These are phyloP conservation scores for Penicillium sp. DNA, from an alignment of 2,329 filamentous ascomycete species.

Conservation along the genomic window DNA sequence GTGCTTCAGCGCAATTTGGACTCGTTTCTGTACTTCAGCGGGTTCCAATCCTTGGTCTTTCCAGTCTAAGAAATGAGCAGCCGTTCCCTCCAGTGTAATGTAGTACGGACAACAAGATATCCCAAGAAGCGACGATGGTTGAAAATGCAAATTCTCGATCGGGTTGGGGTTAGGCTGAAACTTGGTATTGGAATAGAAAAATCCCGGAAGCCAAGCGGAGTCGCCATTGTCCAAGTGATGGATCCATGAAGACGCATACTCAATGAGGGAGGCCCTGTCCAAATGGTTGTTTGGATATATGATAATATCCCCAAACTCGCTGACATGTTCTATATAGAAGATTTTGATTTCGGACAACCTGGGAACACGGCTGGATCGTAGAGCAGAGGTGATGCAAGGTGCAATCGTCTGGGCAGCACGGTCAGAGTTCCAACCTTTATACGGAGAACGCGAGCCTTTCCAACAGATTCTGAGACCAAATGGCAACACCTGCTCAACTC, in stretches of 20 bases:
- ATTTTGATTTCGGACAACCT: neutral
- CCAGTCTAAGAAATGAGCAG: neutral
- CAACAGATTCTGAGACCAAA: slow-evolving; percentile 4
- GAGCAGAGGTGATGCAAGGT: neutral
- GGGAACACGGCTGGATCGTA: neutral
- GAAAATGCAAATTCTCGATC: neutral
- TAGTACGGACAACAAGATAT: neutral
- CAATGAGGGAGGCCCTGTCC: neutral
- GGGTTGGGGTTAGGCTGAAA: neutral
- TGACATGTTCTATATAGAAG: neutral
- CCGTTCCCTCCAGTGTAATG: neutral
- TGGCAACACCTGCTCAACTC: neutral
- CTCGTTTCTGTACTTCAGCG: neutral
- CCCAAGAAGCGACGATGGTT: neutral
- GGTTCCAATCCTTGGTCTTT: neutral
- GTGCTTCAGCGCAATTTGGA: neutral
- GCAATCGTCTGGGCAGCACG: neutral
- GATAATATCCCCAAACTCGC: neutral
- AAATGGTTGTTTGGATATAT: neutral
- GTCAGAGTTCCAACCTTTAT: neutral
- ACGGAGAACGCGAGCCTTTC: slow-evolving; percentile 1
- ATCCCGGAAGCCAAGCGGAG: neutral
- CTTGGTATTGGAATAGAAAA: neutral
- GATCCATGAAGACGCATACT: neutral
- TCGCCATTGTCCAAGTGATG: neutral